Evolutionary conservation across 129 eudicot genomes (phyloP).

Genomic region (Tanacetum coccineum): DNA sequence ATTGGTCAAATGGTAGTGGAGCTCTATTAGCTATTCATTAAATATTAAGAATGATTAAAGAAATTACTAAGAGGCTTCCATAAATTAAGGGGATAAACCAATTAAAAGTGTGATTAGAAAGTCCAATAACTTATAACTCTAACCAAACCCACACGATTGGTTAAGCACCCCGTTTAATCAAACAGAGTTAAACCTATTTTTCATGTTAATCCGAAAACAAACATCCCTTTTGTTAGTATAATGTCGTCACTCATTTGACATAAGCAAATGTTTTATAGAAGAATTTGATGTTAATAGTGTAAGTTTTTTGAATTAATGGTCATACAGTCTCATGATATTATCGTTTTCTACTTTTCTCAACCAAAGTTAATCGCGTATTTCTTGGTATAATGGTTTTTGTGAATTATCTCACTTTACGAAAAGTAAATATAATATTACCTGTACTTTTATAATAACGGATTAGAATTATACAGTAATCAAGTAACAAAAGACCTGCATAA

Average conservation of each 20-base stretch:
- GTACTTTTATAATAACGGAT: too few species aligned
- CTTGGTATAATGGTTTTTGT: too few species aligned
- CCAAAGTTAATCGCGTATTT: too few species aligned
- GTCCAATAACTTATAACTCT: neutral
- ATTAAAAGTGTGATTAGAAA: neutral
- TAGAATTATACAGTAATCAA: too few species aligned
- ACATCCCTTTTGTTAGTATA: neutral
- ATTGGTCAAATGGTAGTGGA: constrained; percentile 25
- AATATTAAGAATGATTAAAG: too few species aligned
- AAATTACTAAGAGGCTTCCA: neutral
- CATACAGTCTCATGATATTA: too few species aligned
- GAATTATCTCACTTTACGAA: too few species aligned
- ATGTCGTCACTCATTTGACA: neutral
- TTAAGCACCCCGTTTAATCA: neutral
- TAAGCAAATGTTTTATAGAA: neutral
- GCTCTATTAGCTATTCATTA: constrained; percentile 11
- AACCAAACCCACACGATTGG: neutral
- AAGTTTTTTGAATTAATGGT: too few species aligned
- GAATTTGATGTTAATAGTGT: too few species aligned
- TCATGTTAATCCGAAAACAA: neutral
- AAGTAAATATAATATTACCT: too few species aligned
- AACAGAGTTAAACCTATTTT: neutral
- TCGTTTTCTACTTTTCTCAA: too few species aligned
- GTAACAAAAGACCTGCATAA: too few species aligned
- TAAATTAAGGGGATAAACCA: neutral